A percentile compares a stretch with the other conserved stretches of the same genome.
Evolutionary conservation across 352 stramenopile genomes (phyloP).

Genomic region (Aphanomyces cochlioides): DNA sequence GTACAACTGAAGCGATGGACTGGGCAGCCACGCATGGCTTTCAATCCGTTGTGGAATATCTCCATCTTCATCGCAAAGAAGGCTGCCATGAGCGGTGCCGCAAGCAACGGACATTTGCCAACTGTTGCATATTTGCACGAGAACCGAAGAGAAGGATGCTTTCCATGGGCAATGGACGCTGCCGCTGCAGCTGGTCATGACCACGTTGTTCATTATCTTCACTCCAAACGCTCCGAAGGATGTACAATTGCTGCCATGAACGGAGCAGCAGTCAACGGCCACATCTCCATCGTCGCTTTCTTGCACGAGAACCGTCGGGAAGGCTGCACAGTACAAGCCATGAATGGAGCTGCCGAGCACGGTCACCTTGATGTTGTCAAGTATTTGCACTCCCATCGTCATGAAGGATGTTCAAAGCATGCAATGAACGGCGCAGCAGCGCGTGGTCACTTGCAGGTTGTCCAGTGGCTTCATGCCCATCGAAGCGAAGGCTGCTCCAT

Average conservation of each 20-base stretch:
- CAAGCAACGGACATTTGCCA: constrained; percentile 26
- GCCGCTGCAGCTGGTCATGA: constrained; percentile 30
- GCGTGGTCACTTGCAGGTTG: constrained; percentile 32
- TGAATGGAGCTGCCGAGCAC: constrained; percentile 9
- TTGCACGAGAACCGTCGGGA: constrained; percentile 2
- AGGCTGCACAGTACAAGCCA: background rate
- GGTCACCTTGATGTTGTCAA: constrained; percentile 7
- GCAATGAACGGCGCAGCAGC: constrained; percentile 30
- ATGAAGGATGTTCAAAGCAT: background rate
- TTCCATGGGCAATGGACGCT: constrained; percentile 28
- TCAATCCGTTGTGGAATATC: constrained; percentile 29
- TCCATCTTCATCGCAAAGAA: constrained; percentile 30
- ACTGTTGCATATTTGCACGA: constrained; percentile 29
- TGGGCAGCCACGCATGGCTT: constrained; percentile 23
- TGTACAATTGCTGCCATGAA: background rate
- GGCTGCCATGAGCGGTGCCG: constrained; percentile 32
- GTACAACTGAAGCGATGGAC: constrained; percentile 32
- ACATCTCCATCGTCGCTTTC: background rate
- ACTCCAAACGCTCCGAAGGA: background rate
- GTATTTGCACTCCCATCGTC: constrained; percentile 17
- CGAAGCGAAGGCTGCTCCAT: constrained; percentile 8
- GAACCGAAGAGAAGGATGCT: constrained; percentile 17
- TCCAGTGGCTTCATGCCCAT: constrained; percentile 31
- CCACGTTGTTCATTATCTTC: constrained; percentile 21
- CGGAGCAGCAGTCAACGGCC: background rate